These are phyloP conservation scores for Erodium texanum DNA, from an alignment of 441 rosid genomes.

Conservation along the genomic window DNA sequence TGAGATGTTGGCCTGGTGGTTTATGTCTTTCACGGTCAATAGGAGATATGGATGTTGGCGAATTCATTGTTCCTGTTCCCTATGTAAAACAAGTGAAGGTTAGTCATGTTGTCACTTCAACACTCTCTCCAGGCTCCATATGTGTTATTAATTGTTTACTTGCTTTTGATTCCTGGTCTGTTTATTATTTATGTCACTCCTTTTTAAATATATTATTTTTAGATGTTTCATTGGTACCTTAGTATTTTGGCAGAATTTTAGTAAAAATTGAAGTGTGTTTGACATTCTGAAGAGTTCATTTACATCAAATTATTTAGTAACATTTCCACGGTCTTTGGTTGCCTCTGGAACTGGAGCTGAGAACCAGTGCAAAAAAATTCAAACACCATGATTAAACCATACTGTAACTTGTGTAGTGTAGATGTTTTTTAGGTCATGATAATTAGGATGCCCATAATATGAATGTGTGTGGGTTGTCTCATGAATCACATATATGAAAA, in stretches of 20 bases:
- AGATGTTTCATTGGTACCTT: background rate
- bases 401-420: background rate
- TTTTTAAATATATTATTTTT: no score
- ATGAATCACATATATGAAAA: background rate
- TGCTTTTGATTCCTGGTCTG: background rate
- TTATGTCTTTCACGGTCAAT: slow-evolving; percentile 97
- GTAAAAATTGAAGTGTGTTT: background rate
- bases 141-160: slow-evolving; percentile 7
- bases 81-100: slow-evolving; percentile 96
- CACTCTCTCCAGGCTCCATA: background rate
- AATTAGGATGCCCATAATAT: background rate
- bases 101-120: slow-evolving; percentile 9
- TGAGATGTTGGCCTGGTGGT: slow-evolving; percentile 99
- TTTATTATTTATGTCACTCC: no score
- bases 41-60: slow-evolving; percentile 95
- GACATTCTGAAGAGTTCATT: background rate
- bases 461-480: background rate
- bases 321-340: background rate
- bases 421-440: background rate
- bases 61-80: slow-evolving; percentile 95
- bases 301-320: background rate
- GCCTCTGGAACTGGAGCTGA: background rate
- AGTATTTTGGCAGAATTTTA: background rate
- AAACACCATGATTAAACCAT: background rate
- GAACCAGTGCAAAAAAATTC: background rate